Conservation (phyloP, 441 rosid genomes). For the Gossypium laxum region DNA sequence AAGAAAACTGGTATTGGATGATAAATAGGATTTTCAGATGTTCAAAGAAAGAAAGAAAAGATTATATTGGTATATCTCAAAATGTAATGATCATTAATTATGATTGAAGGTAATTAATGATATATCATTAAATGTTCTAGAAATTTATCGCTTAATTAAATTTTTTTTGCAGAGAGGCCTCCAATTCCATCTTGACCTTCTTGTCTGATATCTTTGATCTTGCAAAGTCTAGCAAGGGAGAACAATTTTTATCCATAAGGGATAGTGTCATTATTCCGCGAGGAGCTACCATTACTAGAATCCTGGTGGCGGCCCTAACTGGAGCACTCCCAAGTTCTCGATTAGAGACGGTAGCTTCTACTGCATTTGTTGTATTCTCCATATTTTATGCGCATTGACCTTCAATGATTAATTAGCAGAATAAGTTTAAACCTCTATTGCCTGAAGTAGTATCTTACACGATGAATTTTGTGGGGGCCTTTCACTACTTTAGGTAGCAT, state of each 20-base stretch:
- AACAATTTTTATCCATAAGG: conserved; percentile 56
- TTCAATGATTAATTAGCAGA: background rate
- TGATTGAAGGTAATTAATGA: background rate
- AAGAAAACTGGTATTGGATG: background rate
- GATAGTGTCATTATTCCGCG: conserved; percentile 70
- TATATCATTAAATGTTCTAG: background rate
- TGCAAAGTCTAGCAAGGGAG: conserved; percentile 48
- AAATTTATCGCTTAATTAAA: background rate
- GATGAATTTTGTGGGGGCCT: conserved; percentile 1
- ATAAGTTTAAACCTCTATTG: background rate
- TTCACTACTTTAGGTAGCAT: conserved; percentile 44
- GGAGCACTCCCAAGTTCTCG: conserved; percentile 97
- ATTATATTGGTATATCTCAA: background rate
- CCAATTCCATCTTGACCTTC: conserved; percentile 85
- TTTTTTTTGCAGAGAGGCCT: conserved; percentile 71
- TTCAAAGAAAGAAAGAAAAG: background rate
- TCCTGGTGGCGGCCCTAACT: conserved; percentile 72
- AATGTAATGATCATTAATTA: background rate
- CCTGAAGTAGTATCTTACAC: background rate
- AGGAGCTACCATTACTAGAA: conserved; percentile 66
- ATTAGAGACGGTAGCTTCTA: conserved; percentile 56
- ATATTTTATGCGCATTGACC: background rate
- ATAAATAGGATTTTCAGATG: background rate
- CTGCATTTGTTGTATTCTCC: background rate
- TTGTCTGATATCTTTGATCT: conserved; percentile 77